Percentiles rank a stretch among this genome's conserved stretches.
phyloP scores from a whole-genome alignment of 345 rosid genomes.

The Citrus glauca region DNA sequence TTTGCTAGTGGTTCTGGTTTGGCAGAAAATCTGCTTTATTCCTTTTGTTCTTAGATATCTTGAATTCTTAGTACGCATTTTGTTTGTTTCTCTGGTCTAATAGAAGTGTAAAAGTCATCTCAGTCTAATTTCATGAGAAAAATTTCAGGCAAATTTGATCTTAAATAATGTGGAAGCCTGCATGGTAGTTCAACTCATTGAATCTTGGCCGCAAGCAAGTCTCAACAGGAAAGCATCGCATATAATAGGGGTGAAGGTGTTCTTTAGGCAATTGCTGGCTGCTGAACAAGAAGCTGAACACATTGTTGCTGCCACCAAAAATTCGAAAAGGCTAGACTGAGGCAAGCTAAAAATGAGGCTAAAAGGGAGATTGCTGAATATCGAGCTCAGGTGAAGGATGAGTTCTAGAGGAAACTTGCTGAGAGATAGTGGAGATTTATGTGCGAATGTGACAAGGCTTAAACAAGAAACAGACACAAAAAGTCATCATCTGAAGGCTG shows the following conservation, averaged over 20 bases:
- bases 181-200: no score
- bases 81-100: no score
- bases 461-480: slow-evolving; percentile 74
- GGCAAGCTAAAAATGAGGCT: slow-evolving; percentile 97
- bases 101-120: no score
- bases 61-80: no score
- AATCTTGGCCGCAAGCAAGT: no score
- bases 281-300: slow-evolving; percentile 92
- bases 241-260: slow-evolving; percentile 67
- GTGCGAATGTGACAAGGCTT: slow-evolving; percentile 90
- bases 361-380: slow-evolving; percentile 73
- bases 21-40: no score
- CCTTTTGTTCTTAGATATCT: no score
- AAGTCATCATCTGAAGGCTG: slow-evolving; percentile 51
- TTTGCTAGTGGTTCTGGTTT: no score
- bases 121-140: no score
- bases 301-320: slow-evolving; percentile 71
- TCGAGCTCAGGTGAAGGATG: slow-evolving; percentile 69
- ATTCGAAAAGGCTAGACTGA: slow-evolving; percentile 67
- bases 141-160: no score
- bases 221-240: slow-evolving; percentile 44
- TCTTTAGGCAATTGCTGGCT: slow-evolving; percentile 83
- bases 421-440: slow-evolving; percentile 90
- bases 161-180: no score
- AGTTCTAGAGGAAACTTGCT: slow-evolving; percentile 74